phyloP scores from a whole-genome alignment of 2,329 filamentous ascomycete genomes.

The Penicillium frequentans region DNA sequence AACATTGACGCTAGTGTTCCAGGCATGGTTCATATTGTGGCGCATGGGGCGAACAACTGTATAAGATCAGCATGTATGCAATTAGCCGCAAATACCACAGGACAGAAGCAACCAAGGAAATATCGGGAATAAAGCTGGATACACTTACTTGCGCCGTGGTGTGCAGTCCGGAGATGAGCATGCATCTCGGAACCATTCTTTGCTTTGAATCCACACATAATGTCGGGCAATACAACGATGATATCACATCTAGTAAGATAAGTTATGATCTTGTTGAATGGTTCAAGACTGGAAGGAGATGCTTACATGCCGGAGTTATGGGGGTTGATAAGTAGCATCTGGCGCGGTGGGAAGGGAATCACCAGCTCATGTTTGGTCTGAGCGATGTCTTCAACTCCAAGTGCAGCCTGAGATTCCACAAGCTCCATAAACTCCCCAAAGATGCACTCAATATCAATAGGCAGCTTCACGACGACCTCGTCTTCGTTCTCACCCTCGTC shows the following conservation, averaged over 20 bases:
- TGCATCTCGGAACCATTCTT: not conserved
- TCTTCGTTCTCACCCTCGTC: no score
- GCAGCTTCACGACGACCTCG: no score
- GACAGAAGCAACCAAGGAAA: not conserved
- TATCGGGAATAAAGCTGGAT: not conserved
- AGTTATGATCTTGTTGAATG: not conserved
- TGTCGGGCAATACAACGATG: not conserved
- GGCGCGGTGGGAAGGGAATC: not conserved
- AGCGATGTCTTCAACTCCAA: no score
- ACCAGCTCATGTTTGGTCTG: no score
- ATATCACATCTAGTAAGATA: not conserved
- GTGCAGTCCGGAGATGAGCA: not conserved
- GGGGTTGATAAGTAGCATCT: not conserved
- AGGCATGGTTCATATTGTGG: not conserved
- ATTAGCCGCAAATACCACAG: no score
- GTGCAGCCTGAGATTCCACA: no score
- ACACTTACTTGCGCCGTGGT: not conserved
- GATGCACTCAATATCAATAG: no score
- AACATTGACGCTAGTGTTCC: not conserved
- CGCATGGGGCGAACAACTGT: not conserved
- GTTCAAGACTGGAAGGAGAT: not conserved
- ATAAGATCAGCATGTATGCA: not conserved
- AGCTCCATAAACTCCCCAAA: no score
- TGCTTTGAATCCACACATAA: not conserved
- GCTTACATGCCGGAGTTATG: not conserved